These are phyloP conservation scores for Uncinocarpus reesii DNA, from an alignment of 2,329 filamentous ascomycete genomes.

Conservation along the genomic window DNA sequence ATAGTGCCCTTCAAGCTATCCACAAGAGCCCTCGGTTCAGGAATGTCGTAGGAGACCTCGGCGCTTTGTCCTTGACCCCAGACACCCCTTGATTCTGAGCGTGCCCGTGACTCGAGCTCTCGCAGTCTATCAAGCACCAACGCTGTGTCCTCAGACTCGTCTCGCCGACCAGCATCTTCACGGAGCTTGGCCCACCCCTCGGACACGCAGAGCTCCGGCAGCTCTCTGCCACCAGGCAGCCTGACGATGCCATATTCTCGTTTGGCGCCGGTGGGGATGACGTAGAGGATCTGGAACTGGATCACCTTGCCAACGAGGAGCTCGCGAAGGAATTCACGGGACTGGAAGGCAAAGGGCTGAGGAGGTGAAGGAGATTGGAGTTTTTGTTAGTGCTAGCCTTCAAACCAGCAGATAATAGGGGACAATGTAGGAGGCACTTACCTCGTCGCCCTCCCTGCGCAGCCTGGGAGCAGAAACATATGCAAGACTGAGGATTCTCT, in stretches of 20 bases:
- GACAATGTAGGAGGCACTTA: slow-evolving; percentile 22
- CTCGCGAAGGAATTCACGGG: slow-evolving; percentile 81
- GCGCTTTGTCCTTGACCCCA: slow-evolving; percentile 62
- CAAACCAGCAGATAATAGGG: neutral
- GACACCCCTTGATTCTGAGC: slow-evolving; percentile 66
- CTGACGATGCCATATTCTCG: slow-evolving; percentile 79
- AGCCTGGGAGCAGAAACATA: slow-evolving; percentile 84
- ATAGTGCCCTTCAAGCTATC: slow-evolving; percentile 76
- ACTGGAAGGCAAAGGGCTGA: slow-evolving; percentile 77
- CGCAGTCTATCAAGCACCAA: slow-evolving; percentile 68
- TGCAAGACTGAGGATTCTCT: slow-evolving; percentile 80
- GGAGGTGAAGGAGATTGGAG: neutral
- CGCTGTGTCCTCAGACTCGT: slow-evolving; percentile 65
- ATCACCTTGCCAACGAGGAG: slow-evolving; percentile 77
- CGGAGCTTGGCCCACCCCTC: slow-evolving; percentile 89
- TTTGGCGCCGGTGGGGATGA: slow-evolving; percentile 63
- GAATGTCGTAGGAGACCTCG: slow-evolving; percentile 70
- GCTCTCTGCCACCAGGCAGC: slow-evolving; percentile 61
- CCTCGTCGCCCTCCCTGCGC: slow-evolving; percentile 79
- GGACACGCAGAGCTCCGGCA: slow-evolving; percentile 75
- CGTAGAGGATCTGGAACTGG: slow-evolving; percentile 77
- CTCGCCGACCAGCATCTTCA: slow-evolving; percentile 79
- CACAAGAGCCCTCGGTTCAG: slow-evolving; percentile 63
- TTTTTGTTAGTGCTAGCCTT: neutral
- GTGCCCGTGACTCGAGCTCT: slow-evolving; percentile 65